phyloP scores from a whole-genome alignment of 169 alveolate species.

The Plasmodium berghei region DNA sequence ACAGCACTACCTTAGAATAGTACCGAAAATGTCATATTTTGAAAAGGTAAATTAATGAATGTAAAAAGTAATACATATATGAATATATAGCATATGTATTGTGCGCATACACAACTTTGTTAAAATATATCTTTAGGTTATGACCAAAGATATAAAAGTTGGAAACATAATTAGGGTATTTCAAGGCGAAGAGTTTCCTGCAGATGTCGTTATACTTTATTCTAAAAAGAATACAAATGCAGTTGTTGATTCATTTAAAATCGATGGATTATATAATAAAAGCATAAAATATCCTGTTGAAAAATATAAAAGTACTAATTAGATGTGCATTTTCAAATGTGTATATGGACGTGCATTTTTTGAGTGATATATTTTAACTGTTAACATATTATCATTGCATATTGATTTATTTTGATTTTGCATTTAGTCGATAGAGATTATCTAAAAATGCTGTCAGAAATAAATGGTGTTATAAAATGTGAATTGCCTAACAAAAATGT shows the following conservation, averaged over 20 bases:
- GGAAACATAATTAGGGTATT: slow-evolving; percentile 70
- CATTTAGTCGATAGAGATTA: slow-evolving; percentile 62
- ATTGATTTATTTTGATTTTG: slow-evolving; percentile 3
- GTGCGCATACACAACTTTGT: too few relatives aligned
- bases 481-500: slow-evolving; percentile 73
- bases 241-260: slow-evolving; percentile 61
- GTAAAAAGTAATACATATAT: not conserved
- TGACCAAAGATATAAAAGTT: slow-evolving; percentile 74
- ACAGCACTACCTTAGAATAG: slow-evolving; percentile 72
- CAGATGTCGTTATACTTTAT: slow-evolving; percentile 74
- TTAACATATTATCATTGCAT: not conserved
- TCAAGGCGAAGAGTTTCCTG: slow-evolving; percentile 74
- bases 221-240: slow-evolving; percentile 65
- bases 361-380: not conserved
- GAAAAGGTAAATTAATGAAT: slow-evolving; percentile 38
- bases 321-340: not conserved
- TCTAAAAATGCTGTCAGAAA: slow-evolving; percentile 74
- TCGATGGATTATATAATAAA: slow-evolving; percentile 60
- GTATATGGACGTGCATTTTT: not conserved
- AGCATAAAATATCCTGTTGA: slow-evolving; percentile 69
- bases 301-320: slow-evolving; percentile 61
- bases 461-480: slow-evolving; percentile 70
- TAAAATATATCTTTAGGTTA: slow-evolving; percentile 33
- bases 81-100: too few relatives aligned
- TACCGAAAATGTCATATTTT: slow-evolving; percentile 66